Evolutionary conservation across 768 basidiomycete genomes (phyloP), one percentile per base, ranked within the genome.

Genomic region (Pleurotus ostreatus): DNA sequence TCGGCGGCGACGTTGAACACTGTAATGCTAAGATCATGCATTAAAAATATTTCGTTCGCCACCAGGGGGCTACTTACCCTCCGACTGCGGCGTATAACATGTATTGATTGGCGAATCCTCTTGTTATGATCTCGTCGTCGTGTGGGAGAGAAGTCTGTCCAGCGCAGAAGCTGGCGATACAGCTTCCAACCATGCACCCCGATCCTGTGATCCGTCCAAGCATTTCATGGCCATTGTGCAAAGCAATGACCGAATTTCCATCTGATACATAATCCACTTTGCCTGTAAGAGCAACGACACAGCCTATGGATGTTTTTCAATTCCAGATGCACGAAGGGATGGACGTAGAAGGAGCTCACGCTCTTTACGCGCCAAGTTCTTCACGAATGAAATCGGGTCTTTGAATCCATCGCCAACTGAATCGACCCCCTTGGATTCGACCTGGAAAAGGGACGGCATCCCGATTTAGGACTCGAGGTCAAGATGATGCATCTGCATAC

Each of bases 191-290:
- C 68, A 95, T 84, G 64, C 94, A 98, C 3, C 94, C 94, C 22
- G 90, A 90, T 0, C 94, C 95, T 0, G 95, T 97, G 55, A 98
- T 93, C 54, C 80, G 75, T 0, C 85, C 86, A 6, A 97, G 81
- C 22, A 88, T 71, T 13, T 74, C 70, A 63, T 89, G 77, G 0
- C 95, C 95, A 63, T 97, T 97, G 3, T 75, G 71, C 5, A 92
- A 70, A 43, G 79, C 76, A n/a, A 91, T 76, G 4, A 92, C 85
- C 4, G 69, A 76, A 9, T 68, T 64, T 5, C 94, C 95, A 63
- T 97, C 92, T 0, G 92, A 92, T 46, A 97, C 76, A 69, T 88
- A 95, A 66, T 98, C 95, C 0, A 70, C 75, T 12, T 78, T 73
- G 1, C 95, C 95, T 0, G 92, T 94, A 61, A 96, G 75, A 16